Percentiles rank a stretch among this genome's conserved stretches.
phyloP scores from a whole-genome alignment of 2,329 filamentous ascomycete species.

The Dothiorella sarmentorum region DNA sequence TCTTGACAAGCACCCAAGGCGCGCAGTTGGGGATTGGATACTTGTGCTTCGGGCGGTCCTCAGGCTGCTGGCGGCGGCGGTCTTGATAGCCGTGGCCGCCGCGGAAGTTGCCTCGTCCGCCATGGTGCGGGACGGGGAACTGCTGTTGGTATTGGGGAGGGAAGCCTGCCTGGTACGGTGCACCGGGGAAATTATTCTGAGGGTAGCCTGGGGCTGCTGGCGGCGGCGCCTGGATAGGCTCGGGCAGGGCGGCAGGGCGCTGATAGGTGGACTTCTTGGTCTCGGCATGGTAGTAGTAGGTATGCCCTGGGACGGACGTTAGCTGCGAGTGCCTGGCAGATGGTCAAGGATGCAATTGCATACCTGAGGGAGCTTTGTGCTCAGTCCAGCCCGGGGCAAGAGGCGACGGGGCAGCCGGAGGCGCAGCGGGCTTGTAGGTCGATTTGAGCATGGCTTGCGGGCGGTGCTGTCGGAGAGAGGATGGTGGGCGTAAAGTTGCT shows the following conservation, averaged over 20 bases:
- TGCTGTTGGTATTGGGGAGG: constrained; percentile 46
- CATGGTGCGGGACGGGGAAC: constrained; percentile 20
- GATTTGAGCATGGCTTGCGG: constrained; percentile 63
- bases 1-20: constrained; percentile 91
- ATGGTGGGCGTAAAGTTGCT: constrained; percentile 24
- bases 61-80: constrained; percentile 62
- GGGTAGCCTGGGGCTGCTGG: background rate
- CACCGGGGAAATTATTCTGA: constrained; percentile 25
- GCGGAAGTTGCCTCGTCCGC: constrained; percentile 44
- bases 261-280: constrained; percentile 87
- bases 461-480: constrained; percentile 21
- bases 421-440: constrained; percentile 62
- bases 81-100: constrained; percentile 55
- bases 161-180: constrained; percentile 35
- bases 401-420: constrained; percentile 46
- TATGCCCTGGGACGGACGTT: constrained; percentile 55
- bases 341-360: constrained; percentile 16
- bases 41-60: constrained; percentile 78
- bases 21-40: constrained; percentile 74
- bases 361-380: constrained; percentile 78
- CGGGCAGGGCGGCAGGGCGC: constrained; percentile 51
- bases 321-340: constrained; percentile 24
- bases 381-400: constrained; percentile 86
- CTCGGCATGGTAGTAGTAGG: constrained; percentile 80
- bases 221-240: constrained; percentile 21